Base-by-base conservation (phyloP, 768 basidiomycete genomes). In the Termitomyces sp. region DNA sequence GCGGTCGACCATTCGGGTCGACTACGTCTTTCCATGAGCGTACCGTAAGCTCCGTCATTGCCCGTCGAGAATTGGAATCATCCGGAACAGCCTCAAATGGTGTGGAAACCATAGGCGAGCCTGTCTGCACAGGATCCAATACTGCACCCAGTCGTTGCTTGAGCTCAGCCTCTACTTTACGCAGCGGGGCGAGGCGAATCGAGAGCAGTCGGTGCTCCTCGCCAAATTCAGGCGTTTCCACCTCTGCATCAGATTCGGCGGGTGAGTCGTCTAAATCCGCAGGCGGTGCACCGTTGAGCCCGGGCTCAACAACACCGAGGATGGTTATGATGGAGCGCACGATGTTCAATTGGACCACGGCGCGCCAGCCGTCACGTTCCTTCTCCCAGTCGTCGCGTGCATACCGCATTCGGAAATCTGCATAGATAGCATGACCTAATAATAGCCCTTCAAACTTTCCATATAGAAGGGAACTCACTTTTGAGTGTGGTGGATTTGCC, bases 291-390 rank as follows among this genome's bases (percentile, higher is more conserved):
- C 78, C 76, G 63, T 77, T 76, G 70, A 86, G 73, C 54, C 86
- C 86, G 5, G 77, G 74, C 65, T 84, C 79, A 56, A 92, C 72
- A 57, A 84, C 79, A 56, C 83, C 81, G 61, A 91, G 81, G 61
- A 93, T 86, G 62, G 77, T 76, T 48, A 84, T 86, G 65, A 91
- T 81, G 45, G 87, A 86, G 55, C 83, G 86, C 42, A 92, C 84
- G 65, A 93, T 81, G 71, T 93, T 93, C 57, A 93, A 85, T 63
- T 91, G 90, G 12, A 93, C 83, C 60, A 92, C 87, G 0, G 86
- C 78, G 25, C 87, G 83, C 91, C 91, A 93, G 48, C 87, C 86
- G 20, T 80, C 75, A 29, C 89, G 86, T 67, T 93, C 91, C 51
- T 77, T 76, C 56, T 78, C 77, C 87, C 88, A 91, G 61, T 84